Conservation (phyloP, 129 eudicot genomes). For the Centrapalus pauciflorus region DNA sequence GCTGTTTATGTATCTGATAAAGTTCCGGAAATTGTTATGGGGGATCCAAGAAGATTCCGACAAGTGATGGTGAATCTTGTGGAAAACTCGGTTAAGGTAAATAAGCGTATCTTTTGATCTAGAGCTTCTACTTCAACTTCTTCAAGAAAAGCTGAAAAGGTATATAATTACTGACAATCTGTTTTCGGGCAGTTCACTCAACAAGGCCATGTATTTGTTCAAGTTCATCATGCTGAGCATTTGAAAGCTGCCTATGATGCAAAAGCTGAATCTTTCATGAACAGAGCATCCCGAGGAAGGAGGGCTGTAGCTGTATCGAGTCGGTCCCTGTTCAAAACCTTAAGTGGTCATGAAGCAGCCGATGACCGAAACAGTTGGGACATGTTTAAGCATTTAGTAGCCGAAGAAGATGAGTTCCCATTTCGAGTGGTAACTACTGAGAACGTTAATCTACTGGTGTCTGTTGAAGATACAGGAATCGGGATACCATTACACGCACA, state of each 20-base stretch:
- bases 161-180: too few relatives aligned
- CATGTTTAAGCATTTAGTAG: constrained; percentile 41
- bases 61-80: constrained; percentile 86
- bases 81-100: constrained; percentile 82
- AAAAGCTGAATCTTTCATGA: constrained; percentile 35
- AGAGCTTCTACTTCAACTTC: not conserved
- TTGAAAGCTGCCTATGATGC: constrained; percentile 38
- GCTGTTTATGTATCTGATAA: constrained; percentile 79
- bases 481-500: constrained; percentile 80
- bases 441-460: constrained; percentile 53
- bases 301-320: constrained; percentile 23
- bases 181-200: constrained; percentile 60
- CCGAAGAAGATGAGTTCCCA: constrained; percentile 42
- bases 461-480: constrained; percentile 87
- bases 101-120: not conserved
- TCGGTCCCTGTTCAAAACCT: constrained; percentile 39
- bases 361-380: constrained; percentile 67
- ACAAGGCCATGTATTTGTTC: constrained; percentile 75
- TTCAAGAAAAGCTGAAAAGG: constrained; percentile 1
- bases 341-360: constrained; percentile 75
- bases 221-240: constrained; percentile 68
- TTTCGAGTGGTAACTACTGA: constrained; percentile 25
- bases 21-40: constrained; percentile 76
- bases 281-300: constrained; percentile 48
- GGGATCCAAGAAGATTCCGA: constrained; percentile 86